phyloP scores from a whole-genome alignment of 2,329 filamentous ascomycete genomes.

The Pyrenochaeta sp. region DNA sequence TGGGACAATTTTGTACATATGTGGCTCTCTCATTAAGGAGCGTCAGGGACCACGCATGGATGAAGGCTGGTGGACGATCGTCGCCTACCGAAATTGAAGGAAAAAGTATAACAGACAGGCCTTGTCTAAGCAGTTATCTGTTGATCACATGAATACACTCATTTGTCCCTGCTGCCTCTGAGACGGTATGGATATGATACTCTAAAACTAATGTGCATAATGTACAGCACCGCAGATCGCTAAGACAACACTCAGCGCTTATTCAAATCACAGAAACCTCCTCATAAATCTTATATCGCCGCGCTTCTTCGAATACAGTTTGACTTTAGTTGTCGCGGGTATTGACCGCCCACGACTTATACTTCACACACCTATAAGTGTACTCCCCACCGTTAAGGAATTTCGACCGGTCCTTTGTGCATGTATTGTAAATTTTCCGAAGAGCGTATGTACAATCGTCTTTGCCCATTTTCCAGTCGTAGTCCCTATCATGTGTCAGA shows the following conservation, averaged over 20 bases:
- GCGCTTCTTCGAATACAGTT: too few species aligned
- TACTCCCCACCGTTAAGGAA: slow-evolving; percentile 2
- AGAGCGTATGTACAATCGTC: slow-evolving; percentile 8
- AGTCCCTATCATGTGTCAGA: not conserved
- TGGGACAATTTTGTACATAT: not conserved
- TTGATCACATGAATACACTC: not conserved
- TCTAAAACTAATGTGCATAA: too few species aligned
- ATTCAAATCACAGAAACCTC: too few species aligned
- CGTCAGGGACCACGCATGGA: not conserved
- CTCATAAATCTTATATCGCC: too few species aligned
- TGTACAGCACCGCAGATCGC: too few species aligned
- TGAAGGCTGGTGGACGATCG: not conserved
- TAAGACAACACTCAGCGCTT: too few species aligned
- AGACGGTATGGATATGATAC: too few species aligned
- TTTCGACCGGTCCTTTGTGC: not conserved
- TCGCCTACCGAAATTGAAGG: not conserved
- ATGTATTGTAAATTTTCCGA: slow-evolving; percentile 1
- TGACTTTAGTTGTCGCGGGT: not conserved
- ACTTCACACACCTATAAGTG: slow-evolving; percentile 7
- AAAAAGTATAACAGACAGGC: not conserved
- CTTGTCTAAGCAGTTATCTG: not conserved
- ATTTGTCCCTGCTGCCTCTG: not conserved
- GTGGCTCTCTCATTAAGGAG: not conserved
- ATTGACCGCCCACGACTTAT: not conserved
- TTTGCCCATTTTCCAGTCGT: slow-evolving; percentile 7